Percentiles rank a stretch among this genome's conserved stretches.
Conservation (phyloP, 1,139 yeast genomes). For the Scheffersomyces quercinus region DNA sequence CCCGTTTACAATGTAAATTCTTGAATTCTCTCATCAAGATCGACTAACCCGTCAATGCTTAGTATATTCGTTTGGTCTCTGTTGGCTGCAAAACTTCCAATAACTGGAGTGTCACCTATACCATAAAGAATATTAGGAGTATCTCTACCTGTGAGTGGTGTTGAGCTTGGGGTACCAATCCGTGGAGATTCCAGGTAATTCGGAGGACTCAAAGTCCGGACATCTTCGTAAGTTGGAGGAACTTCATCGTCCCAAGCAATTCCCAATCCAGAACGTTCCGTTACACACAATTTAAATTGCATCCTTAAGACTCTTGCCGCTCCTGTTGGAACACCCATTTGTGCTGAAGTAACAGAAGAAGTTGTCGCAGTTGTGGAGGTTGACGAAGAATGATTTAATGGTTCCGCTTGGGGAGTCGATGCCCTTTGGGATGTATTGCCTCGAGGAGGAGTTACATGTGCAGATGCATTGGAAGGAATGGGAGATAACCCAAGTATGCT, state of each 20-base stretch:
- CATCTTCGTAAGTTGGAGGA: conserved; percentile 92
- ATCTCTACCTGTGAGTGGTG: conserved; percentile 16
- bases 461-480: conserved; percentile 13
- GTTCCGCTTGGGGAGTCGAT: no score
- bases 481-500: conserved; percentile 16
- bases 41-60: conserved; percentile 33
- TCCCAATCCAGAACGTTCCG: conserved; percentile 93
- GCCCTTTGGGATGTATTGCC: no score
- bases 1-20: conserved; percentile 25
- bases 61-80: conserved; percentile 7
- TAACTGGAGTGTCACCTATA: conserved; percentile 42
- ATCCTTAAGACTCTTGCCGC: conserved; percentile 91
- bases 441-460: not conserved
- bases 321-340: conserved; percentile 83
- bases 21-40: conserved; percentile 36
- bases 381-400: no score
- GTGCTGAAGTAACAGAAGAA: conserved; percentile 8
- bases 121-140: conserved; percentile 49
- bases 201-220: conserved; percentile 83
- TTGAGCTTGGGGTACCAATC: conserved; percentile 19
- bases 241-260: conserved; percentile 99
- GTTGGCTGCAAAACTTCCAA: conserved; percentile 22
- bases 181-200: conserved; percentile 50
- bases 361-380: not conserved
- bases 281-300: conserved; percentile 81